phyloP scores from a whole-genome alignment of 139 green algal genomes.

The Chlamydomonas eustigma region DNA sequence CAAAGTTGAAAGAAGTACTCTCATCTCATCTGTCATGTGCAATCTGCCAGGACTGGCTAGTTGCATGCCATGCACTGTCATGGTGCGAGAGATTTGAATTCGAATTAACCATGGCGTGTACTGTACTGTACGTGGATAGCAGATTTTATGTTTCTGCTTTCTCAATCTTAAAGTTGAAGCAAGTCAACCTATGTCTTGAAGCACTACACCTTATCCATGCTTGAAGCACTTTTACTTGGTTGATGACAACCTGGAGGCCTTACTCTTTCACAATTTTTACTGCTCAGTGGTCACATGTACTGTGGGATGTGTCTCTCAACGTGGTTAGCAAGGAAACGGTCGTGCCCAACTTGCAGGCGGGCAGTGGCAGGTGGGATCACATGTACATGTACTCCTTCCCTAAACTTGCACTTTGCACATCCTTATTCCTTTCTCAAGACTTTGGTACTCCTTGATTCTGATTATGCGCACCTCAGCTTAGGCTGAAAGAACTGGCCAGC shows the following conservation, averaged over 20 bases:
- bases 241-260: too few species aligned
- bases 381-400: too few species aligned
- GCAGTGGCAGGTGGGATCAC: slow-evolving; percentile 23
- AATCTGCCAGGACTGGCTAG: slow-evolving; percentile 42
- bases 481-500: too few species aligned
- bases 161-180: slow-evolving; percentile 35
- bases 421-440: too few species aligned
- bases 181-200: too few species aligned
- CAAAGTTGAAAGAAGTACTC: slow-evolving; percentile 14
- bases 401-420: too few species aligned
- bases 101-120: background rate
- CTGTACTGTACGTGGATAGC: background rate
- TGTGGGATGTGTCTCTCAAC: slow-evolving; percentile 60
- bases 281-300: slow-evolving; percentile 56
- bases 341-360: slow-evolving; percentile 39
- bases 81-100: slow-evolving; percentile 12
- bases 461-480: too few species aligned
- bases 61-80: slow-evolving; percentile 29
- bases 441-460: too few species aligned
- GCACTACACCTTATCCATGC: too few species aligned
- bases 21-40: slow-evolving; percentile 35
- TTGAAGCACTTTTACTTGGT: too few species aligned
- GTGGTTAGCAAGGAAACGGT: slow-evolving; percentile 37
- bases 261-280: slow-evolving; percentile 29
- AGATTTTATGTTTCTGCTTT: slow-evolving; percentile 11